Evolutionary conservation across 2,329 filamentous ascomycete genomes (phyloP).

Genomic region (Chaetomium strumarium): DNA sequence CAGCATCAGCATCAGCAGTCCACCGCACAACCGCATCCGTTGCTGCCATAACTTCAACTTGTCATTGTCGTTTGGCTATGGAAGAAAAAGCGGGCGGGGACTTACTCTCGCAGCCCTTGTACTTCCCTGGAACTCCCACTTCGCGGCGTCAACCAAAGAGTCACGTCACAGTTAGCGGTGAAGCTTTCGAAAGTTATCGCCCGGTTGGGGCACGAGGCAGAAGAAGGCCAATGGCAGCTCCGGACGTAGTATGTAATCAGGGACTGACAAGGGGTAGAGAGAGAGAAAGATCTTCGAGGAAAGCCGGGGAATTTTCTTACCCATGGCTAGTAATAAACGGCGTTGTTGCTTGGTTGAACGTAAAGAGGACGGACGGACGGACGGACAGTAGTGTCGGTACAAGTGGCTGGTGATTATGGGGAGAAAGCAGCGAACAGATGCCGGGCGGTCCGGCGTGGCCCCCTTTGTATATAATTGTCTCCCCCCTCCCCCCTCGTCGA

Average conservation of each 20-base stretch:
- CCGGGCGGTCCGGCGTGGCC: too few relatives aligned
- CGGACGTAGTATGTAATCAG: background rate
- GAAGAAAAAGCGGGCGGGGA: background rate
- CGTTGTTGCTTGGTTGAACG: too few relatives aligned
- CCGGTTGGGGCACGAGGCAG: background rate
- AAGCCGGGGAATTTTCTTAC: too few relatives aligned
- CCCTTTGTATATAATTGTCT: too few relatives aligned
- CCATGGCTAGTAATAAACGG: too few relatives aligned
- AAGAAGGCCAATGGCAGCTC: background rate
- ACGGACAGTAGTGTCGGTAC: too few relatives aligned
- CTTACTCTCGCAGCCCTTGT: conserved; percentile 51
- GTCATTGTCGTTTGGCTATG: background rate
- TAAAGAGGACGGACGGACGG: too few relatives aligned
- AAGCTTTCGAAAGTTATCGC: background rate
- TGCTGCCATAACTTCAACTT: background rate
- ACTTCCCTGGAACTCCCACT: conserved; percentile 58
- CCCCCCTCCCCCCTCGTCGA: too few relatives aligned
- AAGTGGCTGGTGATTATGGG: too few relatives aligned
- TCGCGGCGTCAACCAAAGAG: background rate
- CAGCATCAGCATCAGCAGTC: background rate
- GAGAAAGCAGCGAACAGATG: too few relatives aligned
- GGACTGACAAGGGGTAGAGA: too few relatives aligned
- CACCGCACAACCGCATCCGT: background rate
- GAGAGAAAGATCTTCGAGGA: too few relatives aligned
- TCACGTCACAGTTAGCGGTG: conserved; percentile 9